Evolutionary conservation across 495 filamentous ascomycete species (phyloP).

Genomic region (Hamigera avellanea): DNA sequence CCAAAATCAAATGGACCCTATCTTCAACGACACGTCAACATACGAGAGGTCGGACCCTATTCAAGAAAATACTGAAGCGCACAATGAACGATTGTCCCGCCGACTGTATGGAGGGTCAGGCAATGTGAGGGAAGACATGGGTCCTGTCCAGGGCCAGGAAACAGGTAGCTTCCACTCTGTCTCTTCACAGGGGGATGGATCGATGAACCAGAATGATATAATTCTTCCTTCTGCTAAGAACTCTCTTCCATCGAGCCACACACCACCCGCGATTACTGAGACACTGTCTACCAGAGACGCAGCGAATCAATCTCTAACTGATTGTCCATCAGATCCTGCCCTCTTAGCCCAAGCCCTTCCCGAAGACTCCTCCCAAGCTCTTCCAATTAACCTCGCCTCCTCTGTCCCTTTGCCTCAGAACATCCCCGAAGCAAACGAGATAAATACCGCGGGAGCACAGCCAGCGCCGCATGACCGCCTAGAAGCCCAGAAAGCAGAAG

Average conservation of each 20-base stretch:
- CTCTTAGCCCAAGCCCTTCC: slow-evolving; percentile 27
- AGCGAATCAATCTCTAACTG: slow-evolving; percentile 17
- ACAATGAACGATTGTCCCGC: not conserved
- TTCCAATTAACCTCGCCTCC: slow-evolving; percentile 40
- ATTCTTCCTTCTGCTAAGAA: not conserved
- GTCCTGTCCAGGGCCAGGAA: slow-evolving; percentile 13
- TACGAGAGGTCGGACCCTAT: slow-evolving; percentile 22
- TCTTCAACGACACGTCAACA: slow-evolving; percentile 57
- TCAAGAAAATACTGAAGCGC: not conserved
- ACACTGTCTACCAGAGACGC: slow-evolving; percentile 6
- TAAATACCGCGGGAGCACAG: slow-evolving; percentile 18
- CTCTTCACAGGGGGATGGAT: slow-evolving; percentile 10
- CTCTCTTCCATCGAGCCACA: not conserved
- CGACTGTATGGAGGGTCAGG: slow-evolving; percentile 10
- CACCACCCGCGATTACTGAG: slow-evolving; percentile 26
- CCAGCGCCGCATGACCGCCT: slow-evolving; percentile 15
- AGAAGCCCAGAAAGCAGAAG: slow-evolving; percentile 13
- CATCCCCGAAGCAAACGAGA: slow-evolving; percentile 19
- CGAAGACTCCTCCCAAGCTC: slow-evolving; percentile 29
- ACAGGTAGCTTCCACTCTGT: slow-evolving; percentile 19
- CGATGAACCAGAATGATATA: slow-evolving; percentile 3
- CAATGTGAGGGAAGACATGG: slow-evolving; percentile 10
- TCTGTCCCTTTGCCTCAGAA: slow-evolving; percentile 39
- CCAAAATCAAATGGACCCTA: slow-evolving; percentile 60
- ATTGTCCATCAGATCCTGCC: slow-evolving; percentile 19